Evolutionary conservation across 495 filamentous ascomycete genomes (phyloP).

Genomic region (Tetracladium marchalianum): DNA sequence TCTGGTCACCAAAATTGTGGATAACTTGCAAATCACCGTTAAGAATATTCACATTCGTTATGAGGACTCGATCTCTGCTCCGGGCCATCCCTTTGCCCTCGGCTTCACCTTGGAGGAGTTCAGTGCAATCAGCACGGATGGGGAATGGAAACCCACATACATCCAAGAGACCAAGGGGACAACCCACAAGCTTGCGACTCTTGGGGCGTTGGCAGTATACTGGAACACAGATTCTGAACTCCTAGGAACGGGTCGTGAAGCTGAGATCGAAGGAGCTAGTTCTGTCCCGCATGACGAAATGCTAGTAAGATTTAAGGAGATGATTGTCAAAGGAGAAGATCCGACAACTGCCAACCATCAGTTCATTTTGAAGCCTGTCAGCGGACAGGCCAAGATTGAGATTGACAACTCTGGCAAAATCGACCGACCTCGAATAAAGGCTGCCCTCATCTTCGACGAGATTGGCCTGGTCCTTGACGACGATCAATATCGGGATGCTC

Average conservation of each 20-base stretch:
- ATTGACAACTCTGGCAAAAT: conserved; percentile 81
- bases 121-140: conserved; percentile 90
- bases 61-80: conserved; percentile 92
- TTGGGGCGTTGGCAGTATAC: conserved; percentile 83
- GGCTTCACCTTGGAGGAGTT: conserved; percentile 89
- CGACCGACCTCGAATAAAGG: conserved; percentile 80
- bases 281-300: conserved; percentile 54
- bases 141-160: conserved; percentile 87
- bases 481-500: conserved; percentile 87
- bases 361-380: conserved; percentile 91
- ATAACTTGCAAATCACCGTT: conserved; percentile 93
- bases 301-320: conserved; percentile 60
- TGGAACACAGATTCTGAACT: conserved; percentile 92
- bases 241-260: conserved; percentile 66
- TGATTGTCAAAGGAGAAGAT: conserved; percentile 61
- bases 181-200: conserved; percentile 84
- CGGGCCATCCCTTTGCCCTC: conserved; percentile 87
- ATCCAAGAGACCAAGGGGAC: conserved; percentile 74
- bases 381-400: conserved; percentile 82
- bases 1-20: conserved; percentile 87
- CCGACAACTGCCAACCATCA: conserved; percentile 52
- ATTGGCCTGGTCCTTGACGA: conserved; percentile 93
- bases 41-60: conserved; percentile 98
- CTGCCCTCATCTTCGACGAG: conserved; percentile 84
- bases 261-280: conserved; percentile 43